phyloP scores from a whole-genome alignment of 1,284 basidiomycete species.

The Phylloporus sp. region DNA sequence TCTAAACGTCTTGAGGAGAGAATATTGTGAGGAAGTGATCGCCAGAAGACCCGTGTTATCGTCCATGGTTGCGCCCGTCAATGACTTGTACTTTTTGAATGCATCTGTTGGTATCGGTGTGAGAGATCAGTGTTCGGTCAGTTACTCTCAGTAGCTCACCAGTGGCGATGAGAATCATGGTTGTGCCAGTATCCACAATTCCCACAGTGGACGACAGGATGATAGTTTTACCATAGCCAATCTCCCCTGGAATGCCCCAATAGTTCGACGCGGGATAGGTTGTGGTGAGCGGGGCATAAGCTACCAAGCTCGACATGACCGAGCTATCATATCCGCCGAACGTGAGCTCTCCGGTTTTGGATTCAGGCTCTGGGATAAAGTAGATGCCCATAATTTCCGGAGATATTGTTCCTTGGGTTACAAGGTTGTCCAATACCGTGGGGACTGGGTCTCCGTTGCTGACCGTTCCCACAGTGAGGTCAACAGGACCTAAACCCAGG shows the following conservation, averaged over 20 bases:
- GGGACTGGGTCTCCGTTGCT: constrained; percentile 37
- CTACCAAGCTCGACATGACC: constrained; percentile 32
- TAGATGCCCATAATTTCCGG: constrained; percentile 57
- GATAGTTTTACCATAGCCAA: constrained; percentile 50
- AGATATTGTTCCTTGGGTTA: constrained; percentile 50
- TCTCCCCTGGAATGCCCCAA: constrained; percentile 62
- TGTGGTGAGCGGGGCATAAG: constrained; percentile 6
- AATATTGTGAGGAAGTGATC: constrained; percentile 47
- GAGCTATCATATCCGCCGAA: constrained; percentile 56
- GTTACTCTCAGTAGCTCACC: background rate
- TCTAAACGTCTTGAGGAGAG: constrained; percentile 46
- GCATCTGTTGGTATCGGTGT: constrained; percentile 1
- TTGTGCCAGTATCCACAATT: constrained; percentile 3
- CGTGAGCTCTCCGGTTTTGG: constrained; percentile 38
- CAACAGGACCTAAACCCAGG: constrained; percentile 60
- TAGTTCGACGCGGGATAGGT: constrained; percentile 55
- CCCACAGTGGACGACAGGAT: constrained; percentile 47
- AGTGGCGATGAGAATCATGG: background rate
- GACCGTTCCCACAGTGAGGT: constrained; percentile 52
- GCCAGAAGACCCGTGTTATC: constrained; percentile 50
- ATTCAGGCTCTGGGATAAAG: constrained; percentile 54
- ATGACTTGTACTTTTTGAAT: constrained; percentile 1
- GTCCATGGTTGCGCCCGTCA: constrained; percentile 48
- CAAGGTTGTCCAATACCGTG: constrained; percentile 54
- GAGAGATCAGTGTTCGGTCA: background rate